Evolutionary conservation across 78 protist genomes (phyloP), one percentile per base, ranked within the genome.

Genomic region (Cavenderia fasciculata): DNA sequence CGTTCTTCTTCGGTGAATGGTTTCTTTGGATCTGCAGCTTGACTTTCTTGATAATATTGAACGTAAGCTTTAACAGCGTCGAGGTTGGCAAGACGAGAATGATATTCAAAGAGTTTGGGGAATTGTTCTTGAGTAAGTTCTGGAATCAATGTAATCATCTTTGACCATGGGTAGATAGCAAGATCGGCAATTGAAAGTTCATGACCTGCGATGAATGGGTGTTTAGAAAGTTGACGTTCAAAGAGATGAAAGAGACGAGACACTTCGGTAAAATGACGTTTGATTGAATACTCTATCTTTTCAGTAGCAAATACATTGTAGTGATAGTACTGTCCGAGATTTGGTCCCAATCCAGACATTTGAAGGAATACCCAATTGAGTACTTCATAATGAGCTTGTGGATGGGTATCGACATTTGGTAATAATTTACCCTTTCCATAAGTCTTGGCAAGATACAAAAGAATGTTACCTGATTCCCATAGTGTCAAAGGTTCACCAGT

Each of bases 381-480:
- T 12, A 49, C 54, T 49, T 49, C 54, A 49, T 49, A 49, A 49
- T 49, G 54, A 12, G 12, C 54, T 49, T 49, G 54, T 49, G 54
- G 12, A 49, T 49, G 54, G 12, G 54, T 49, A 18, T 12, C 14
- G 12, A 18, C 54, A 49, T 49, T 49, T 49, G 54, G 54, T 18
- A 49, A 14, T 12, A 18, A 49, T 49, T 49, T 49, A 14, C 54
- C 54, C 12, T 49, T 49, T 12, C 27, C 54, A 14, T 49, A 49
- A 14, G 54, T 49, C 12, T 12, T 12, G 1, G 86, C 47, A 6
- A 75, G 33, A 21, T 61, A 75, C 1, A 40, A 11, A 8, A 75
- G 31, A 29, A 75, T 75, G 16, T 54, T 36, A 6, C 46, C 86
- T 10, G 86, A 46, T 61, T 75, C 86, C 31, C 57, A 75, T 1